These are phyloP conservation scores for Fragaria vesca DNA, from an alignment of 306 rosid genomes.

Conservation along the genomic window DNA sequence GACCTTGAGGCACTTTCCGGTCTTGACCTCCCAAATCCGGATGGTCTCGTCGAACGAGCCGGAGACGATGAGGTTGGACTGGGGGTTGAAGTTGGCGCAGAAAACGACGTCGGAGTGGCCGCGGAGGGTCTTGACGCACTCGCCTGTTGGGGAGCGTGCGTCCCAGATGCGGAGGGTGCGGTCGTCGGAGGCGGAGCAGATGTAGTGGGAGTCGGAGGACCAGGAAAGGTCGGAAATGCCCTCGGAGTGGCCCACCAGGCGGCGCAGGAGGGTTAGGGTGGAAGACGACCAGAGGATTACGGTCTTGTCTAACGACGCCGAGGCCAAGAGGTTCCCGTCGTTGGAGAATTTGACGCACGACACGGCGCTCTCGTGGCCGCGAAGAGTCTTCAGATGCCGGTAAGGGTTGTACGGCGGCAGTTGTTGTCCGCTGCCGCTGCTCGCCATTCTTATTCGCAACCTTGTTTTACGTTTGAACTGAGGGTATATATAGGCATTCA, in stretches of 20 bases:
- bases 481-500: background rate
- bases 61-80: conserved; percentile 75
- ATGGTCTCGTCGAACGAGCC: conserved; percentile 82
- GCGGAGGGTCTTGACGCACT: conserved; percentile 82
- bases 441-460: conserved; percentile 16
- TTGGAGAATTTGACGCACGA: conserved; percentile 87
- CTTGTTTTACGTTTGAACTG: background rate
- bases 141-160: conserved; percentile 50
- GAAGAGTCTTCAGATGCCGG: conserved; percentile 68
- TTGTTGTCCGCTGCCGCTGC: conserved; percentile 35
- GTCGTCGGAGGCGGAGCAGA: conserved; percentile 94
- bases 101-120: conserved; percentile 71
- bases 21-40: conserved; percentile 93
- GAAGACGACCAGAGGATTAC: conserved; percentile 69
- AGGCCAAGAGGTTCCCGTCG: conserved; percentile 76
- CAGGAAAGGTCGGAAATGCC: conserved; percentile 84
- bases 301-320: conserved; percentile 84
- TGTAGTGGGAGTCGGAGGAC: conserved; percentile 93
- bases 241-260: conserved; percentile 70
- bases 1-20: conserved; percentile 62
- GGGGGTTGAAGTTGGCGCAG: conserved; percentile 88
- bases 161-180: conserved; percentile 95
- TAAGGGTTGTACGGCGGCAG: conserved; percentile 60
- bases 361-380: conserved; percentile 57
- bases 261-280: conserved; percentile 57